Percentiles rank a stretch among this genome's conserved stretches.
These are phyloP conservation scores for Colletotrichum sp. DNA, from an alignment of 2,329 filamentous ascomycete species.

Conservation along the genomic window DNA sequence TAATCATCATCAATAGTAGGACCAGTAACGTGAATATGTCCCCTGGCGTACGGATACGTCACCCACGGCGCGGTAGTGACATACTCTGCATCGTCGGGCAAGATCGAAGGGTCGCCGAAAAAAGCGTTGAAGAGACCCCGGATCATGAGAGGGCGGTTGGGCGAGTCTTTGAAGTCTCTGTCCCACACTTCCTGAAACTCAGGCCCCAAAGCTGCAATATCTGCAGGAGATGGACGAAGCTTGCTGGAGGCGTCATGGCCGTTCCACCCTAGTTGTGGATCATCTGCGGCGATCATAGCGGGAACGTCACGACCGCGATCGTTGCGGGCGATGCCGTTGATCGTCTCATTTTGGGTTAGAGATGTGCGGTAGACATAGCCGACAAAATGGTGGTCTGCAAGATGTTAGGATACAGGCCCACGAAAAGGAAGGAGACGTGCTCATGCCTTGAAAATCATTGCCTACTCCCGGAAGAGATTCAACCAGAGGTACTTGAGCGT, in stretches of 20 bases:
- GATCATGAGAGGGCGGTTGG: conserved; percentile 28
- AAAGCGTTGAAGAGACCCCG: conserved; percentile 26
- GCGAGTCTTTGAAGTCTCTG: conserved; percentile 44
- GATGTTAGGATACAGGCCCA: background rate
- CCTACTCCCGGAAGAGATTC: background rate
- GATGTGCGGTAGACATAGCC: conserved; percentile 52
- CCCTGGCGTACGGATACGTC: conserved; percentile 64
- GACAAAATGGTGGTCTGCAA: conserved; percentile 36
- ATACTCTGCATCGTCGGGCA: conserved; percentile 46
- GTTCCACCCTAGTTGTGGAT: conserved; percentile 58
- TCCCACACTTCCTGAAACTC: conserved; percentile 57
- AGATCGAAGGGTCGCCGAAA: conserved; percentile 38
- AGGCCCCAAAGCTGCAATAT: conserved; percentile 53
- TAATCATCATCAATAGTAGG: conserved; percentile 37
- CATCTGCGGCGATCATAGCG: conserved; percentile 23
- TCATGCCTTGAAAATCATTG: background rate
- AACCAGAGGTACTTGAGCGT: background rate
- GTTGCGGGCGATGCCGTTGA: conserved; percentile 55
- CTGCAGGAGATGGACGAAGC: conserved; percentile 54
- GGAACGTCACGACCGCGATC: conserved; percentile 31
- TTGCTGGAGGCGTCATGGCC: conserved; percentile 56
- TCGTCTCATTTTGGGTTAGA: conserved; percentile 48
- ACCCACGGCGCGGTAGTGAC: conserved; percentile 56
- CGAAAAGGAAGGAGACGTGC: accelerated
- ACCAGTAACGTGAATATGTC: conserved; percentile 58